Conservation (phyloP, 345 rosid species). For the Cardamine resedifolia region DNA sequence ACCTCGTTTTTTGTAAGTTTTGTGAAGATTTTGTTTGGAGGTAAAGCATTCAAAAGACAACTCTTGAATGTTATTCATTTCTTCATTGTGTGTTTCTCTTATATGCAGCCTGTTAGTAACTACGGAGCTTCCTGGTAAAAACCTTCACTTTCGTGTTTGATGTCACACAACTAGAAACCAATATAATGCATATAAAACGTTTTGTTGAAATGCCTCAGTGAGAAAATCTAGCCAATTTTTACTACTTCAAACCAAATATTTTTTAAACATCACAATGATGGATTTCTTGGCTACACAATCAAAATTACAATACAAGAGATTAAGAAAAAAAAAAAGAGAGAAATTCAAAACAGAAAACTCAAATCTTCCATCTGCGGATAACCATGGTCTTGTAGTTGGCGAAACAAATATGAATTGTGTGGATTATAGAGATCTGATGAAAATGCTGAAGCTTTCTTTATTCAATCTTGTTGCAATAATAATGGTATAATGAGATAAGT, state of each 20-base stretch:
- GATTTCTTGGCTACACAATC: conserved; percentile 31
- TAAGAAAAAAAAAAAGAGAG: not conserved
- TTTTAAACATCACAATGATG: conserved; percentile 10
- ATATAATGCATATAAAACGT: too few species aligned
- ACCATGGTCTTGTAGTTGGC: conserved; percentile 19
- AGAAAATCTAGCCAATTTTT: too few species aligned
- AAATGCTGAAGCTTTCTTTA: conserved; percentile 13
- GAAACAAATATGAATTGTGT: conserved; percentile 25
- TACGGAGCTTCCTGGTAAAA: too few species aligned
- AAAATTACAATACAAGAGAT: conserved; percentile 34
- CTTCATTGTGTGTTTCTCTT: too few species aligned
- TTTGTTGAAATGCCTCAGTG: too few species aligned
- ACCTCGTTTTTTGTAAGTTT: too few species aligned
- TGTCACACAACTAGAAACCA: too few species aligned
- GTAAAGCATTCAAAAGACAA: too few species aligned
- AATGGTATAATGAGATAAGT: conserved; percentile 37
- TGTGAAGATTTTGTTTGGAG: too few species aligned
- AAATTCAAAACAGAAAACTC: conserved; percentile 28
- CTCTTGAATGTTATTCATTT: too few species aligned
- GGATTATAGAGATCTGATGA: conserved; percentile 8
- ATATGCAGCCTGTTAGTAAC: too few species aligned
- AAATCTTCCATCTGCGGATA: conserved; percentile 8
- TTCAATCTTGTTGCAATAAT: conserved; percentile 30
- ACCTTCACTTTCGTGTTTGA: too few species aligned
- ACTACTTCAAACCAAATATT: not conserved